These are phyloP conservation scores for Clarireedia paspali DNA, from an alignment of 2,329 filamentous ascomycete species.

Conservation along the genomic window DNA sequence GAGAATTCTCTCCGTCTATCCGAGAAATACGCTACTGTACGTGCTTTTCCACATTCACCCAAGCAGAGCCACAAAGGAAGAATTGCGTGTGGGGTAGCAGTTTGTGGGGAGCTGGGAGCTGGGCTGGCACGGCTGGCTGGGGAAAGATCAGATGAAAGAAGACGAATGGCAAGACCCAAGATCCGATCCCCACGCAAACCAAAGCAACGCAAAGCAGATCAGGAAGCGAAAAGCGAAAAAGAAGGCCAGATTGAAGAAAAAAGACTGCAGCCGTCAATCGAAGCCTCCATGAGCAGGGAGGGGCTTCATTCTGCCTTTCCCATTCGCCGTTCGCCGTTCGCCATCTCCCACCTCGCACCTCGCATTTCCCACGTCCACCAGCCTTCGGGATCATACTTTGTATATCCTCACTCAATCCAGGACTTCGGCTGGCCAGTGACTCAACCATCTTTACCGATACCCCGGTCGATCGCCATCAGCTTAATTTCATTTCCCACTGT, in stretches of 20 bases:
- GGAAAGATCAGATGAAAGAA: conserved; percentile 5
- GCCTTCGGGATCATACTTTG: no score
- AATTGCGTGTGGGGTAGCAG: conserved; percentile 1
- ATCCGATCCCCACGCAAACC: no score
- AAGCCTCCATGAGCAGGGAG: no score
- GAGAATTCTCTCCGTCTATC: background rate
- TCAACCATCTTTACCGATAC: background rate
- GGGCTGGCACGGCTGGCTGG: background rate
- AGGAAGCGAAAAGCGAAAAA: background rate
- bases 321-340: background rate
- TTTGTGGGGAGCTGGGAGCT: conserved; percentile 1
- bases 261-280: no score
- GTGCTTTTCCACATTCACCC: background rate
- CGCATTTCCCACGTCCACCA: no score
- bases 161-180: background rate
- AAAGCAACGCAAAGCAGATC: no score
- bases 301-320: no score
- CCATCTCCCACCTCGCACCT: no score
- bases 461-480: background rate
- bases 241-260: background rate
- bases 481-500: background rate
- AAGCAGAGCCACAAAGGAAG: background rate
- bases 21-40: background rate
- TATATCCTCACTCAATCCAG: background rate
- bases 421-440: background rate